Base-by-base conservation (phyloP, 1,284 basidiomycete genomes). In the Cryptococcus maquisensis region DNA sequence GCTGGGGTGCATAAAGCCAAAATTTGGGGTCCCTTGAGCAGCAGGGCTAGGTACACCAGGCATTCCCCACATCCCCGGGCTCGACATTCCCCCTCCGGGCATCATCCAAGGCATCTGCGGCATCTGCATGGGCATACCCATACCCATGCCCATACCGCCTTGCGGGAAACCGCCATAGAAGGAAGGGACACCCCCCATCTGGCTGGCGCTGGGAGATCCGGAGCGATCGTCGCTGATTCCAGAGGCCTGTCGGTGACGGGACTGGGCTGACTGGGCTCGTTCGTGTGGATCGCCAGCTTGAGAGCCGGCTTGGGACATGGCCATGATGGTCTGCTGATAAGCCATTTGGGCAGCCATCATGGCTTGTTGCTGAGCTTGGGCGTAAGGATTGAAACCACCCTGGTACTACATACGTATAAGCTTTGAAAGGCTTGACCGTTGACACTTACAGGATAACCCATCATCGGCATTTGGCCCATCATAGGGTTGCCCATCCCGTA, bases 261-360 rank as follows among this genome's bases (percentile, higher is more conserved):
- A 15, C 24, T 36, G 39, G 7, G 52, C 41, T 13, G 59, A 57
- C 8, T 55, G 37, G n/a, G 55, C 52, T 47, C 51, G 53, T 21
- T 63, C 57, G 20, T 56, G 61, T 24, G 48, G 52, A 42, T 67
- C 86, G 15, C 85, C 87, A 26, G 81, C 81, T 60, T 88, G 84
- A 2, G 86, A 88, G 18, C 87, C 88, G 12, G 86, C 84, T 38
- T 82, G 80, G 8, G 89, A 92, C 77, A 89, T 90, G 40, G 86
- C 82, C 81, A 90, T 84, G 87, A 94, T 91, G 20, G 90, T 88
- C 71, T 76, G 76, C 48, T 77, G 77, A 61, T 93, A 94, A 0
- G 91, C 90, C 73, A 90, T 87, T 66, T 93, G 90, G 16, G 90
- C 89, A 7, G 89, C 90, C 73, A 88, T 87, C 86, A 93, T 86